Base-by-base conservation (phyloP, 495 filamentous ascomycete species). In the Trichoderma parareesei region DNA sequence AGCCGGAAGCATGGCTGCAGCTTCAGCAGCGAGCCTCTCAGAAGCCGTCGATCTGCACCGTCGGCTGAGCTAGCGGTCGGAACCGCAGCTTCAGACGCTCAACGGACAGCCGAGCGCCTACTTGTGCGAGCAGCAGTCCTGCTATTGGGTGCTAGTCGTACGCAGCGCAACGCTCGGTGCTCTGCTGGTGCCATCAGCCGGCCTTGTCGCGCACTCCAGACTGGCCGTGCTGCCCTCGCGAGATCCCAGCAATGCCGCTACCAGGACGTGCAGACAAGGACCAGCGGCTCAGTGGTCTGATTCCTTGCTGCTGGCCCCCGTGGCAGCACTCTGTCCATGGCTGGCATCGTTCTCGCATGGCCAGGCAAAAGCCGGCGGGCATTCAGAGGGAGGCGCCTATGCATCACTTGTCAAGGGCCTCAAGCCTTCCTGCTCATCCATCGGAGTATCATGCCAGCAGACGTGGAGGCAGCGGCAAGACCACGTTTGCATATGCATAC, bases 61-160 rank as follows among this genome's bases (percentile, higher is more conserved):
- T 27, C 53, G 53, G 53, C 53, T 37, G 27, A 37, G 53, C 53
- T 57, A 57, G 53, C 53, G 53, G 53, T 57, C 53, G 53, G 53
- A 11, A 57, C 53, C 53, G 53, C 53, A 57, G 53, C 27, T 57
- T 57, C 33, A 57, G n/a, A 55, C 3, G 27, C 53, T 57, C 53
- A 27, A 27, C 53, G 35, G 53, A 5, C 33, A 20, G 33, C 14
- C 16, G 27, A 57, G 53, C 53, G 20, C 18, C 46, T n/a, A 49
- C 46, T 49, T 49, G 16, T 49, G 20, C 27, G 27, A 27, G 27
- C 27, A 27, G 27, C 27, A 27, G 27, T 27, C 27, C 27, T 27
- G 27, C 53, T 57, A 33, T 33, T 57, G 4, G 53, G 20, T 37
- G 37, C 27, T 35, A 35, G 49, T 37, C 8, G 11, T 37, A 35